Percentiles rank a stretch among this genome's conserved stretches.
Evolutionary conservation across 2,329 filamentous ascomycete genomes (phyloP).

Genomic region (Fusarium hainanense): DNA sequence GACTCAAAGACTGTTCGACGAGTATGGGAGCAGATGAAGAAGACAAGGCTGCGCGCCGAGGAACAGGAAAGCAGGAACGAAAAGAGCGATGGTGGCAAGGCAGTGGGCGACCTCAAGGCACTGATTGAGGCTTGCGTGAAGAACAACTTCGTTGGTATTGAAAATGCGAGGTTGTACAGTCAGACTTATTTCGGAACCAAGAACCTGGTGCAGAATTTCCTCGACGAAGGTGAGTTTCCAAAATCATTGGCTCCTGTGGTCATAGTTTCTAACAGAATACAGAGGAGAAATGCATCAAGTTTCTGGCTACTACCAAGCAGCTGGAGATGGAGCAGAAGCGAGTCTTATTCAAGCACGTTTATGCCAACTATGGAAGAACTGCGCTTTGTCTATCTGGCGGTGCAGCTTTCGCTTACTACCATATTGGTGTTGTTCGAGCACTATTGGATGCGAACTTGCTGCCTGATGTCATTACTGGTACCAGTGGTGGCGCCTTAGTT

Average conservation of each 20-base stretch:
- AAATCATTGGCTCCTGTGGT: neutral
- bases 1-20: constrained; percentile 84
- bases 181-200: constrained; percentile 99
- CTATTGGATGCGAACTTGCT: constrained; percentile 86
- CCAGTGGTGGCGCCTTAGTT: constrained; percentile 91
- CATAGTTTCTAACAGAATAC: constrained; percentile 25
- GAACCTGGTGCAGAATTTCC: constrained; percentile 86
- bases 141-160: constrained; percentile 95
- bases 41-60: constrained; percentile 70
- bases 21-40: constrained; percentile 80
- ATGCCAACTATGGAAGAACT: constrained; percentile 91
- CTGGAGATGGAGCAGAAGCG: constrained; percentile 80
- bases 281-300: constrained; percentile 74
- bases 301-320: constrained; percentile 75
- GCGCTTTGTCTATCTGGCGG: constrained; percentile 94
- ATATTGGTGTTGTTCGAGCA: constrained; percentile 92
- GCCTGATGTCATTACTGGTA: constrained; percentile 95
- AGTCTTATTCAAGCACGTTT: constrained; percentile 84
- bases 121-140: constrained; percentile 93
- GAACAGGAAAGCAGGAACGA: constrained; percentile 56
- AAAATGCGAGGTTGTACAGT: constrained; percentile 94
- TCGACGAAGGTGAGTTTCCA: constrained; percentile 76
- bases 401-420: constrained; percentile 95
- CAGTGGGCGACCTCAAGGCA: constrained; percentile 79
- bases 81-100: constrained; percentile 56